Conservation (phyloP, 176 grass and related monocot genomes). For the Triticum monococcum region DNA sequence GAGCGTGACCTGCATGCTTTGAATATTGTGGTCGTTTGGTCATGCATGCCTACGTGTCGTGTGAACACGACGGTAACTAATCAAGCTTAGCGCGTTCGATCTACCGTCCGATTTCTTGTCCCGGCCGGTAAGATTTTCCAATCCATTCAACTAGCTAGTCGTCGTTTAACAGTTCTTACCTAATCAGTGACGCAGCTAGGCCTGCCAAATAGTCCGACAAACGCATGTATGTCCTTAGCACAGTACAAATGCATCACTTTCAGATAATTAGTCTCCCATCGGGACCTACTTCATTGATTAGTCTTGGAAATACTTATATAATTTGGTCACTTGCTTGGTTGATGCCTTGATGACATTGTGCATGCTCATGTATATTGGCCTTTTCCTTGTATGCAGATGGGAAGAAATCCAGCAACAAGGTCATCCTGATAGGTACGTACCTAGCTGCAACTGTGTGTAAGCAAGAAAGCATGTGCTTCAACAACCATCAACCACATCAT, state of each 20-base stretch:
- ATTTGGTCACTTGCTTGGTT: not conserved
- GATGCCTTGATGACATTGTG: not conserved
- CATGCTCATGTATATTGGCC: not conserved
- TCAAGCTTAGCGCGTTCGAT: not conserved
- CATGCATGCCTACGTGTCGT: not conserved
- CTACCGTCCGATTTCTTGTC: not conserved
- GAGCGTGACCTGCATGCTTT: not conserved
- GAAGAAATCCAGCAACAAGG: constrained; percentile 23
- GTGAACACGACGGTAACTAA: not conserved
- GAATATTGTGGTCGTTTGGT: not conserved
- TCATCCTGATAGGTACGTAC: constrained; percentile 40
- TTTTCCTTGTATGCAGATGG: constrained; percentile 15
- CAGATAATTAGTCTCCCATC: not conserved
- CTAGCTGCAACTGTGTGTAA: no score
- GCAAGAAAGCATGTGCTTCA: no score
- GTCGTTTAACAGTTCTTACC: not conserved
- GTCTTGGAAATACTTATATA: not conserved
- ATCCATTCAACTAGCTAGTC: not conserved
- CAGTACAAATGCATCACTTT: not conserved
- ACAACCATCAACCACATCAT: no score
- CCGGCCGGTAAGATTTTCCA: not conserved
- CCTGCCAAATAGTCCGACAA: not conserved
- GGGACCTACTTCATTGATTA: not conserved
- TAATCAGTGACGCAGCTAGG: constrained; percentile 1
- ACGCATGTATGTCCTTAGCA: not conserved